Base-by-base conservation (phyloP, 1,139 yeast species). In the Saccharomyces hybrid region DNA sequence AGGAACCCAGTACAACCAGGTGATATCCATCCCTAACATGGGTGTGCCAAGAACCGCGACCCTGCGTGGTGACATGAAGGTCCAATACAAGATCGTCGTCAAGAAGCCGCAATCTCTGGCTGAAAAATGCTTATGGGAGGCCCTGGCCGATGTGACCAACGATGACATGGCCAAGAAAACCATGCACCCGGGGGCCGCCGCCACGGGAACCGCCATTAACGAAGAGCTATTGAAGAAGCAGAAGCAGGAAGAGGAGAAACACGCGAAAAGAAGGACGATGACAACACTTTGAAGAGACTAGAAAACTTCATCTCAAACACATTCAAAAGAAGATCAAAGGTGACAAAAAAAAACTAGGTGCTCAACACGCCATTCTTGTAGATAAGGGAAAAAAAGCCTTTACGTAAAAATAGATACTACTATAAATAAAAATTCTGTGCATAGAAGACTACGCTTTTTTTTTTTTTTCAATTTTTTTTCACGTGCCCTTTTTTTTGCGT, bases 101-200 rank as follows among this genome's bases (percentile, higher is more conserved):
- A 76, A 83, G 61, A 79, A 83, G 56, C 93, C 98, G 3, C 80
- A 80, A 56, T 86, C 89, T 16, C 88, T 93, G n/a, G 86, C 93
- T 1, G 97, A 93, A 70, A 84, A 84, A 8, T 95, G 95, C n/a
- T 75, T 93, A 56, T 78, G 95, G 64, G 99, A 95, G 70, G 97
- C 97, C 0, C 78, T 93, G 59, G 99, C 99, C 0, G 97, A 89
- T 67, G 86, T 96, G 2, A 80, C 86, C 54, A 83, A 87, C 57
- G 99, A 93, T 69, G 76, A 76, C 50, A 79, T 78, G 31, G 98
- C 99, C 2, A 86, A 81, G 62, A 76, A 93, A 60, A 76, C 84
- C 12, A 44, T 51, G 47, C 41, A 50, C 12, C 16, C 48, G 4
- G 52, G 48, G 1, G 34, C 48, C 3, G 38, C 48, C 3, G 38